Evolutionary conservation across 169 alveolate genomes (phyloP).

Genomic region (Plasmodium ovale): DNA sequence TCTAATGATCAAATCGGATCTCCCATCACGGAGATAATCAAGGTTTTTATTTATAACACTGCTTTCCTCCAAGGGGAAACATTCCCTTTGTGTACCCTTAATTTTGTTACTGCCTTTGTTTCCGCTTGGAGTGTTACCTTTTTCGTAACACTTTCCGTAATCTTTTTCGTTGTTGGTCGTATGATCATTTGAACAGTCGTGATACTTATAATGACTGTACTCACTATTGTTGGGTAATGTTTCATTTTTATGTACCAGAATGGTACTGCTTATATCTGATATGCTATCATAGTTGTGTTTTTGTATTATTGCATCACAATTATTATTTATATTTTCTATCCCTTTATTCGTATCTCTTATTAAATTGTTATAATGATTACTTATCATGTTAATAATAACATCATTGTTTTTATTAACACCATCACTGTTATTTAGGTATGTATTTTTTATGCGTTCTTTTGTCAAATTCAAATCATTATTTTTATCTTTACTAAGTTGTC

Average conservation of each 20-base stretch:
- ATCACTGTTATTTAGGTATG: background rate
- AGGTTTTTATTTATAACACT: background rate
- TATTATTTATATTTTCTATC: constrained; percentile 25
- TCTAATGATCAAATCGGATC: background rate
- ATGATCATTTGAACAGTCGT: constrained; percentile 6
- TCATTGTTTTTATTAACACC: background rate
- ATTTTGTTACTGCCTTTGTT: background rate
- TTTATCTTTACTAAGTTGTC: background rate
- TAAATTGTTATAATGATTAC: constrained; percentile 63
- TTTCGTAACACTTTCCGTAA: constrained; percentile 1
- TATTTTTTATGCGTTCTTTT: background rate
- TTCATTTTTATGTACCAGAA: background rate
- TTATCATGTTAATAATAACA: constrained; percentile 21
- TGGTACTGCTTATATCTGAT: constrained; percentile 27
- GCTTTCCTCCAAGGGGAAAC: background rate
- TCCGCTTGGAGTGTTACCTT: background rate
- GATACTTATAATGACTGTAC: constrained; percentile 1
- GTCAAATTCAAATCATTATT: background rate
- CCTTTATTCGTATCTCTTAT: constrained; percentile 35
- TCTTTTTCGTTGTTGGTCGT: background rate
- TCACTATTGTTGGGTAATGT: constrained; percentile 3
- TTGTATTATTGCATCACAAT: constrained; percentile 26
- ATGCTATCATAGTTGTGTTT: constrained; percentile 19
- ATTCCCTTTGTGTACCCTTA: background rate
- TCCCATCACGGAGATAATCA: background rate